A percentile compares a stretch with the other conserved stretches of the same genome.
Evolutionary conservation across 306 rosid species (phyloP).

Genomic region (Cercis canadensis): DNA sequence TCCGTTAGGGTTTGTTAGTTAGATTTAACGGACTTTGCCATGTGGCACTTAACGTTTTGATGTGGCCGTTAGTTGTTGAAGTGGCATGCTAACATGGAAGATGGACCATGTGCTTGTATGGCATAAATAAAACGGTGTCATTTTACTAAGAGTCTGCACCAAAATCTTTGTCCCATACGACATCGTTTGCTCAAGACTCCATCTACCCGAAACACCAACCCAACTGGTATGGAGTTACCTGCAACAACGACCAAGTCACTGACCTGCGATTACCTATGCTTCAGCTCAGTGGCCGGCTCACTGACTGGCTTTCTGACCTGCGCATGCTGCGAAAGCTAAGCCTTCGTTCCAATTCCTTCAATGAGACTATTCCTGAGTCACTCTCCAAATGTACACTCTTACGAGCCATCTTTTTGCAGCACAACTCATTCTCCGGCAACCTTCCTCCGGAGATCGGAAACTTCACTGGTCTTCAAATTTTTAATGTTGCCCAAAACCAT

Average conservation of each 20-base stretch:
- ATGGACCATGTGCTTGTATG: too few relatives aligned
- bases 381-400: conserved; percentile 69
- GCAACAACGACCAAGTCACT: conserved; percentile 51
- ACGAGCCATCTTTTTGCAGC: conserved; percentile 73
- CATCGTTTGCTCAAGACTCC: too few relatives aligned
- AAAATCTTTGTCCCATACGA: too few relatives aligned
- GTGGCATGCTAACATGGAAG: too few relatives aligned
- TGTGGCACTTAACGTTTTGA: too few relatives aligned
- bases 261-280: conserved; percentile 84
- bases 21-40: too few relatives aligned
- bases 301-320: conserved; percentile 59
- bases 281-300: conserved; percentile 77
- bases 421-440: conserved; percentile 71
- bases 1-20: too few relatives aligned
- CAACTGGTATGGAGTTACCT: conserved; percentile 86
- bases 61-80: too few relatives aligned
- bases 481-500: conserved; percentile 75
- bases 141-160: too few relatives aligned
- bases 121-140: too few relatives aligned
- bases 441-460: conserved; percentile 73
- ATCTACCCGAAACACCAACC: too few relatives aligned
- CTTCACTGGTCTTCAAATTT: conserved; percentile 58
- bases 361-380: conserved; percentile 74
- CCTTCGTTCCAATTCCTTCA: conserved; percentile 77
- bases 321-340: conserved; percentile 67